phyloP scores from a whole-genome alignment of 2,329 filamentous ascomycete species.

The Aspergillus puulaauensis region DNA sequence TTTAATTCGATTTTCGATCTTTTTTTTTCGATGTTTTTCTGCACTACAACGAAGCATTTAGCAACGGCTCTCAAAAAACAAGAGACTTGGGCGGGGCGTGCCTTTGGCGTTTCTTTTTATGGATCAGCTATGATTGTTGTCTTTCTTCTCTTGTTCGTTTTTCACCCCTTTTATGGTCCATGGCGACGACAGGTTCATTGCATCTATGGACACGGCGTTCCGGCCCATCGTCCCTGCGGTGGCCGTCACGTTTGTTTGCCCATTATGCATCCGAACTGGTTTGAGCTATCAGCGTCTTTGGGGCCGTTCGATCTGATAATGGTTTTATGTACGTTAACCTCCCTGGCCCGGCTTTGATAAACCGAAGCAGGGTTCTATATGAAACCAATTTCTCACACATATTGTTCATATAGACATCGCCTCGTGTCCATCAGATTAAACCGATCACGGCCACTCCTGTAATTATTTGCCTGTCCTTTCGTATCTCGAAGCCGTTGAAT shows the following conservation, averaged over 20 bases:
- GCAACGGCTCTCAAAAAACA: constrained; percentile 33
- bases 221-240: constrained; percentile 28
- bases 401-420: constrained; percentile 42
- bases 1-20: constrained; percentile 26
- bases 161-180: constrained; percentile 11
- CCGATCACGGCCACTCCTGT: constrained; percentile 30
- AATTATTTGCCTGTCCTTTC: constrained; percentile 33
- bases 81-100: constrained; percentile 32
- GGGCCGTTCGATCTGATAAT: constrained; percentile 35
- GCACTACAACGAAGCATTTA: constrained; percentile 34
- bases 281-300: constrained; percentile 38
- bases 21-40: constrained; percentile 17
- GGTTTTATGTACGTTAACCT: constrained; percentile 53
- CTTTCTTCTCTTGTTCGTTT: constrained; percentile 18
- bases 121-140: constrained; percentile 14
- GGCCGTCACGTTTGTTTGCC: constrained; percentile 28
- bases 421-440: constrained; percentile 27
- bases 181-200: constrained; percentile 30
- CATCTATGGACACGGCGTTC: constrained; percentile 37
- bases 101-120: constrained; percentile 35
- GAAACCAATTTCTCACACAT: constrained; percentile 48
- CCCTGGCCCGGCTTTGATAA: constrained; percentile 44
- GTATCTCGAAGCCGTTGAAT: constrained; percentile 25
- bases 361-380: constrained; percentile 42
- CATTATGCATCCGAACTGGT: constrained; percentile 39